Conservation (phyloP, 2,329 filamentous ascomycete genomes). For the Aureobasidium sp. region DNA sequence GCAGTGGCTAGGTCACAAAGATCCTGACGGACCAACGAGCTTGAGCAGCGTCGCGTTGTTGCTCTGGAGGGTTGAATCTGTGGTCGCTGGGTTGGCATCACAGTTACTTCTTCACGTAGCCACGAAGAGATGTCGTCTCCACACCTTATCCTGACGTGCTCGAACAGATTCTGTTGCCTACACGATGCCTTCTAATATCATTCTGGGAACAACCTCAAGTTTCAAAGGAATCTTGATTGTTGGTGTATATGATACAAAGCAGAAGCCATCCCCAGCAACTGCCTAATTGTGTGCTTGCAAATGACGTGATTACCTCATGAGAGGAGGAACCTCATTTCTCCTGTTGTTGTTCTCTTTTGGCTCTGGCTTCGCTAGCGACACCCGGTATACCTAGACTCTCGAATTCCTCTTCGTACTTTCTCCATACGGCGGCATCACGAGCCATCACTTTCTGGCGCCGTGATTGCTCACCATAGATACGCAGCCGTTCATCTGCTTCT, state of each 20-base stretch:
- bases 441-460: constrained; percentile 58
- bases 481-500: constrained; percentile 63
- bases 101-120: background rate
- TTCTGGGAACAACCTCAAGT: background rate
- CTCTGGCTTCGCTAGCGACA: constrained; percentile 10
- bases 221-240: background rate
- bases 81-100: background rate
- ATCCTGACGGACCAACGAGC: background rate
- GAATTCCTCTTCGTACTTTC: constrained; percentile 57
- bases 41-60: background rate
- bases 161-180: background rate
- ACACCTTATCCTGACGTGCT: background rate
- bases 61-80: background rate
- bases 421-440: constrained; percentile 62
- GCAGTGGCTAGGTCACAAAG: background rate
- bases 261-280: too few species aligned
- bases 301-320: too few species aligned
- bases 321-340: background rate
- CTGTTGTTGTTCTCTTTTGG: constrained; percentile 2
- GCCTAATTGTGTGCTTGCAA: background rate
- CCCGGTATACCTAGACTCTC: constrained; percentile 30
- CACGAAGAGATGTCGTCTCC: background rate
- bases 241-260: background rate
- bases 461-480: constrained; percentile 59
- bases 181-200: background rate